A percentile compares a stretch with the other conserved stretches of the same genome.
Evolutionary conservation across 148 eudicot species (phyloP).

Genomic region (Amaranthus hypochondriacus): DNA sequence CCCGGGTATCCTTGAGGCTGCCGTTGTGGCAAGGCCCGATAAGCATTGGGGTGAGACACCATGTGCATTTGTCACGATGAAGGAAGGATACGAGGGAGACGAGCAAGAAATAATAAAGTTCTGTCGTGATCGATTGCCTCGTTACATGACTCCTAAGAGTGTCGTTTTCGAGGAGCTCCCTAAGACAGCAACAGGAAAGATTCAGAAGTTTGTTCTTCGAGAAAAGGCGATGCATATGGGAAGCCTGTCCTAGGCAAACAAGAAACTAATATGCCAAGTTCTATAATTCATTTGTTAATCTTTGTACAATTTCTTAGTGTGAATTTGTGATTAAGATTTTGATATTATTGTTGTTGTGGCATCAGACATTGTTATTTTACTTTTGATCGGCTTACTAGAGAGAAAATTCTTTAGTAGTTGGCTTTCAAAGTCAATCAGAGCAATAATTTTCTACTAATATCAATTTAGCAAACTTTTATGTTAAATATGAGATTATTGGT

Average conservation of each 20-base stretch:
- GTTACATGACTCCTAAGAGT: slow-evolving; percentile 45
- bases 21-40: slow-evolving; percentile 65
- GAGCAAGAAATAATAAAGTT: slow-evolving; percentile 40
- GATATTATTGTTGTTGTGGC: too few relatives aligned
- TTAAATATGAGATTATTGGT: too few relatives aligned
- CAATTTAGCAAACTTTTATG: too few relatives aligned
- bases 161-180: slow-evolving; percentile 55
- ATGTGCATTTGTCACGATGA: slow-evolving; percentile 63
- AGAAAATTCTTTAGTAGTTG: too few relatives aligned
- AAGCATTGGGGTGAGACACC: slow-evolving; percentile 70
- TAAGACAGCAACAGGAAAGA: slow-evolving; percentile 59
- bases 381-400: too few relatives aligned
- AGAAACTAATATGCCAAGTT: not conserved
- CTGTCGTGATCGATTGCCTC: slow-evolving; percentile 39
- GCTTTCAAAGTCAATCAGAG: too few relatives aligned
- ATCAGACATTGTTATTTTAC: too few relatives aligned
- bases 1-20: slow-evolving; percentile 57
- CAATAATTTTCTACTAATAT: too few relatives aligned
- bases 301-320: too few relatives aligned
- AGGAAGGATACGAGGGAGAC: slow-evolving; percentile 32
- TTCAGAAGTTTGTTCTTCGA: slow-evolving; percentile 58
- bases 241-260: slow-evolving; percentile 14
- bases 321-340: too few relatives aligned
- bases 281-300: too few relatives aligned
- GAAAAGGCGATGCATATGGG: slow-evolving; percentile 44